Conservation (phyloP, 139 green algal species). For the Diplosphaera chodatii region DNA sequence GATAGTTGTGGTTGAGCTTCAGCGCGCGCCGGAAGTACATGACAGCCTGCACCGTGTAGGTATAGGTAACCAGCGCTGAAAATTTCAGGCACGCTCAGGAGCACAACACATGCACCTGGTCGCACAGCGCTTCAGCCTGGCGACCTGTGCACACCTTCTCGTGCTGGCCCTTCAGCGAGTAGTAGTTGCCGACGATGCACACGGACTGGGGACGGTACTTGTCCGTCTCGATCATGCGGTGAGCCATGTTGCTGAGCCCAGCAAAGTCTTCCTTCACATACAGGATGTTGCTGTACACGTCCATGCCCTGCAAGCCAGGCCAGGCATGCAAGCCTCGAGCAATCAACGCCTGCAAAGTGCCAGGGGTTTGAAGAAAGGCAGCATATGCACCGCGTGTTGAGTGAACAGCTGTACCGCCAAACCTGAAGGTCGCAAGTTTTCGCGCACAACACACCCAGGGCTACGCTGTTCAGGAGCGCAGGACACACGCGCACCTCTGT, state of each 20-base stretch:
- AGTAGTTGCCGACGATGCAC: constrained; percentile 98
- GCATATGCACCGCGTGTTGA: no score
- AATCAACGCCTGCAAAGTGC: no score
- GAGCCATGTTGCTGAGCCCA: constrained; percentile 77
- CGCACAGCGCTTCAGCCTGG: no score
- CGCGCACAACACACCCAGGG: background rate
- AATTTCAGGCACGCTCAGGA: no score
- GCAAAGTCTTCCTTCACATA: constrained; percentile 79
- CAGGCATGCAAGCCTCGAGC: no score
- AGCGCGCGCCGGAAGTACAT: constrained; percentile 89
- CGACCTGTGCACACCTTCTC: constrained; percentile 17
- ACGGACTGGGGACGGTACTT: constrained; percentile 91
- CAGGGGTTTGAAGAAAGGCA: no score
- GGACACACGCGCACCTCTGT: constrained; percentile 65
- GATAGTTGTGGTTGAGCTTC: constrained; percentile 74
- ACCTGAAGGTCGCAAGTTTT: no score
- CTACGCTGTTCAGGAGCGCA: no score
- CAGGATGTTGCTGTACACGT: constrained; percentile 96
- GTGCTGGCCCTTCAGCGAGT: constrained; percentile 73
- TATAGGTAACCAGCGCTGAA: background rate
- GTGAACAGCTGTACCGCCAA: no score
- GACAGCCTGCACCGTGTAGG: constrained; percentile 59
- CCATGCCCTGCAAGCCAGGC: constrained; percentile 63
- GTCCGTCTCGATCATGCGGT: constrained; percentile 63
- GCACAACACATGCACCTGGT: no score